These are phyloP conservation scores for Lycium ferocissimum DNA, from an alignment of 257 asterid genomes.

Conservation along the genomic window DNA sequence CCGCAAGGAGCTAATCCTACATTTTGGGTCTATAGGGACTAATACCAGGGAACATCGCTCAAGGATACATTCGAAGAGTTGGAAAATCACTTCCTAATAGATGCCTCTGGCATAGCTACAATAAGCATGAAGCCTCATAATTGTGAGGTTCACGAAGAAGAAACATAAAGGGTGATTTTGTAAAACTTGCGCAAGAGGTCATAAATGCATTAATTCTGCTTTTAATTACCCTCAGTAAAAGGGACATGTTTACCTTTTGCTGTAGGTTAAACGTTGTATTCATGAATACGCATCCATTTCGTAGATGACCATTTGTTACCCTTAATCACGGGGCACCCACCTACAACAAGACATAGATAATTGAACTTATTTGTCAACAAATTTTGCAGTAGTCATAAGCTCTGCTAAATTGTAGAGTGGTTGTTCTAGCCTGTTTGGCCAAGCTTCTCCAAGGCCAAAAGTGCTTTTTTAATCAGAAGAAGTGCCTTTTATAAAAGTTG, in stretches of 20 bases:
- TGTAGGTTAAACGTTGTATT: constrained; percentile 41
- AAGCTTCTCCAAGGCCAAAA: no score
- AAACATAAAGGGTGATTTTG: constrained; percentile 4
- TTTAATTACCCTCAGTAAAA: neutral
- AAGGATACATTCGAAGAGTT: neutral
- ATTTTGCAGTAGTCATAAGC: neutral
- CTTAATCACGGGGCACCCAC: constrained; percentile 54
- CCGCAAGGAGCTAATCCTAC: neutral
- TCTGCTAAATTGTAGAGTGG: neutral
- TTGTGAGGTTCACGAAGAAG: neutral
- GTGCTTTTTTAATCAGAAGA: no score
- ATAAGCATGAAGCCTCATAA: constrained; percentile 16
- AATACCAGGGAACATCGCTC: neutral
- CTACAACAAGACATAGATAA: constrained; percentile 33
- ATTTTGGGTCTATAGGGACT: neutral
- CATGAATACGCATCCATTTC: constrained; percentile 52
- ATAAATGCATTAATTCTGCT: neutral
- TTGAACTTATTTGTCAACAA: neutral
- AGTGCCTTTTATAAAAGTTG: no score
- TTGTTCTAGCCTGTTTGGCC: neutral
- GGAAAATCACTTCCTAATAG: neutral
- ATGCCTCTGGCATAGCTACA: neutral
- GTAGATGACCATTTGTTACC: constrained; percentile 63
- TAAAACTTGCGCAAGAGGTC: neutral
- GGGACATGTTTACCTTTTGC: neutral